A percentile compares a stretch with the other conserved stretches of the same genome.
Conservation (phyloP, 176 grass and related monocot species). For the Oryza glumipatula region DNA sequence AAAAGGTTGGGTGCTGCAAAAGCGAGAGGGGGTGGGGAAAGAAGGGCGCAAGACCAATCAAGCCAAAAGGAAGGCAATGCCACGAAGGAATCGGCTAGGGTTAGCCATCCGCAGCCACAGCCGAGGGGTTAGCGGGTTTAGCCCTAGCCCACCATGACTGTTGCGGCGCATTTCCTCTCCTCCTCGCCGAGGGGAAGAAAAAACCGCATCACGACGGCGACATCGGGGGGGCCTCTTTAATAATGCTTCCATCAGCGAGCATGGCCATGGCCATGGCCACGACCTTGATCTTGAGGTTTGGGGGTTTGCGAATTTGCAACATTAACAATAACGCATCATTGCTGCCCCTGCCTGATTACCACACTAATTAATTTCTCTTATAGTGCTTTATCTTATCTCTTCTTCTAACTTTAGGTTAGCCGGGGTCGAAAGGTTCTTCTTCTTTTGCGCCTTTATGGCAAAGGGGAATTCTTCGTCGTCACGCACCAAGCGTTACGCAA, state of each 20-base stretch:
- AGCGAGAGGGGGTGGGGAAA: slow-evolving; percentile 16
- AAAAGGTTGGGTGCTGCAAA: slow-evolving; percentile 36
- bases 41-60: slow-evolving; percentile 42
- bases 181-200: background rate
- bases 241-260: slow-evolving; percentile 53
- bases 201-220: slow-evolving; percentile 22
- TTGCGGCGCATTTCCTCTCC: slow-evolving; percentile 31
- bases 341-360: slow-evolving; percentile 37
- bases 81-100: slow-evolving; percentile 57
- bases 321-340: slow-evolving; percentile 33
- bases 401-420: slow-evolving; percentile 44
- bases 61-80: slow-evolving; percentile 35
- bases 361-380: slow-evolving; percentile 39
- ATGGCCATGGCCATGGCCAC: background rate
- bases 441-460: slow-evolving; percentile 59
- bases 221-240: slow-evolving; percentile 36
- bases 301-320: background rate
- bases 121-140: no score
- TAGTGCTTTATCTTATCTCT: slow-evolving; percentile 78
- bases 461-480: slow-evolving; percentile 65
- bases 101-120: slow-evolving; percentile 1
- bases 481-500: slow-evolving; percentile 65
- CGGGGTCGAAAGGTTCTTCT: slow-evolving; percentile 48
- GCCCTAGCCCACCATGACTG: slow-evolving; percentile 31
- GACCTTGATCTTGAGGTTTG: slow-evolving; percentile 27